These are phyloP conservation scores for Lenwebbia sp. DNA, from an alignment of 345 rosid species.

Conservation along the genomic window DNA sequence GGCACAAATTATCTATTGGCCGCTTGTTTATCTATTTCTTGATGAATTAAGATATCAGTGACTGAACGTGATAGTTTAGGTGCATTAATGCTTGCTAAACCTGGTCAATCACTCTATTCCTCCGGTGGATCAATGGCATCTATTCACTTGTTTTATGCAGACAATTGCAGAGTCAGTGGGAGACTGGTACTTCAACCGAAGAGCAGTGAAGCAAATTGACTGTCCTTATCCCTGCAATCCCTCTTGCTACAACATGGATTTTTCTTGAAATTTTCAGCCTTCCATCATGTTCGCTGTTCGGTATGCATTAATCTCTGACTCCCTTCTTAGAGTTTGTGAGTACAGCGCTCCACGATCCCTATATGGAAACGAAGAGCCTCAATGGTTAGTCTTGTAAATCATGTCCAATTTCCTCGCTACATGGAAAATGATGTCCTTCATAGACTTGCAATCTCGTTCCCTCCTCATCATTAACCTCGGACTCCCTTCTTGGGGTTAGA, in stretches of 20 bases:
- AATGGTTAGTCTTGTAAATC: neutral
- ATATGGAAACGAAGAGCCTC: neutral
- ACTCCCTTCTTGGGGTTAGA: no score
- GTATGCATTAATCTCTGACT: neutral
- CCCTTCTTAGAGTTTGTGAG: neutral
- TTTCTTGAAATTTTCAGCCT: neutral
- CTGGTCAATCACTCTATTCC: neutral
- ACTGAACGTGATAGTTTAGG: neutral
- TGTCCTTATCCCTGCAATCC: constrained; percentile 91
- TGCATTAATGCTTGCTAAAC: neutral
- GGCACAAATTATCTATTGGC: neutral
- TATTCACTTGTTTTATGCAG: constrained; percentile 17
- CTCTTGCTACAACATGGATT: constrained; percentile 63
- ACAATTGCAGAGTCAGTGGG: constrained; percentile 80
- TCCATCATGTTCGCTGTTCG: neutral
- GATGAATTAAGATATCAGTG: neutral
- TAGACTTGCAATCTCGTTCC: no score
- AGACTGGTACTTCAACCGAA: constrained; percentile 74
- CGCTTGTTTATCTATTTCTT: neutral
- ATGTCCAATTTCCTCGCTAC: neutral
- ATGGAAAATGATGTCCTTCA: no score
- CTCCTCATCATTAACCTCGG: no score
- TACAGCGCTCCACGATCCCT: neutral
- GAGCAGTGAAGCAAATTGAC: constrained; percentile 53
- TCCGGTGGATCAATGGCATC: neutral